Percentiles rank a stretch among this genome's conserved stretches.
Evolutionary conservation across 805 yeast genomes (phyloP).

Genomic region (Ogataea polymorpha): DNA sequence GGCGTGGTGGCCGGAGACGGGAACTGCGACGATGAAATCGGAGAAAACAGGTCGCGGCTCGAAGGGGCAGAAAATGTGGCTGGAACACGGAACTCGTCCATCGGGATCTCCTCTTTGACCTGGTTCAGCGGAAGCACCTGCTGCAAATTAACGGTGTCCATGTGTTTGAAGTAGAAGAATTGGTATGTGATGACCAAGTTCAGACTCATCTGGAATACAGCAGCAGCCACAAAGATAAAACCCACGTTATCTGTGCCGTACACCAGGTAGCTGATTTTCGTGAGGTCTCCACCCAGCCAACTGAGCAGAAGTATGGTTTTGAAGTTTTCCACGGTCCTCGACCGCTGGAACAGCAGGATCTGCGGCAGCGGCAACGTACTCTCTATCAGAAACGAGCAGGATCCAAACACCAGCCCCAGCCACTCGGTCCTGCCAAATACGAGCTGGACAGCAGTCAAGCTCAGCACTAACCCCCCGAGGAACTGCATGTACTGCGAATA

Average conservation of each 20-base stretch:
- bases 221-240: constrained; percentile 62
- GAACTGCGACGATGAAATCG: constrained; percentile 4
- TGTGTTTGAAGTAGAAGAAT: constrained; percentile 56
- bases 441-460: constrained; percentile 21
- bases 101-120: constrained; percentile 1
- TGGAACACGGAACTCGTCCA: constrained; percentile 2
- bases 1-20: constrained; percentile 16
- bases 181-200: constrained; percentile 74
- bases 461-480: constrained; percentile 40
- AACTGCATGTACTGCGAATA: constrained; percentile 37
- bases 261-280: constrained; percentile 70
- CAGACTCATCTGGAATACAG: constrained; percentile 71
- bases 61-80: constrained; percentile 7
- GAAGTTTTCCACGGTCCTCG: constrained; percentile 74
- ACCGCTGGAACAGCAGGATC: constrained; percentile 61
- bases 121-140: constrained; percentile 1
- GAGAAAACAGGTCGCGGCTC: constrained; percentile 9
- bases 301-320: constrained; percentile 69
- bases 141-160: constrained; percentile 14
- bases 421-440: constrained; percentile 24
- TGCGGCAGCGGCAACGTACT: constrained; percentile 75
- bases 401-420: constrained; percentile 31
- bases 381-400: constrained; percentile 57
- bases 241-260: constrained; percentile 75
- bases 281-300: constrained; percentile 87